These are phyloP conservation scores for Acanthamoeba culbertsoni DNA, from an alignment of 208 protist genomes.

Conservation along the genomic window DNA sequence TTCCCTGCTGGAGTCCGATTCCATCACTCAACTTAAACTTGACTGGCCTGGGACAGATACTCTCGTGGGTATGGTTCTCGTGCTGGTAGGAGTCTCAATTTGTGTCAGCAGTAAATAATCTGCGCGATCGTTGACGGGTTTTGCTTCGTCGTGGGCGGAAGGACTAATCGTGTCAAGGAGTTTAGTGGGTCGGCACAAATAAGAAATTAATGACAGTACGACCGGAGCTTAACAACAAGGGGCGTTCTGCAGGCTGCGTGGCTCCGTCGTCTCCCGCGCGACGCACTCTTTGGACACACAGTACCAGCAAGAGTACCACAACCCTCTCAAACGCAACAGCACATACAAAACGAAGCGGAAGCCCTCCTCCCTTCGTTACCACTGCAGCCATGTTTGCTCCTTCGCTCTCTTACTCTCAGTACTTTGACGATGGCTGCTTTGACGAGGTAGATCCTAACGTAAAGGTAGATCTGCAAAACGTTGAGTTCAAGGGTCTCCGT, in stretches of 20 bases:
- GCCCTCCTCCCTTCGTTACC: background rate
- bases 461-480: background rate
- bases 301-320: too few relatives aligned
- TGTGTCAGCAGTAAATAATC: background rate
- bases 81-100: background rate
- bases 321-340: background rate
- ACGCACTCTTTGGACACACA: too few relatives aligned
- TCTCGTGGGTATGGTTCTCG: background rate
- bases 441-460: background rate
- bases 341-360: background rate
- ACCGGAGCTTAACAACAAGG: background rate
- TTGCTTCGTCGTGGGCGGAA: too few relatives aligned
- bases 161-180: too few relatives aligned
- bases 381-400: background rate
- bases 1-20: too few relatives aligned
- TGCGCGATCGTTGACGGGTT: too few relatives aligned
- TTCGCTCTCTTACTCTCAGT: background rate
- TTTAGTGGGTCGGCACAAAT: too few relatives aligned
- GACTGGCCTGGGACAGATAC: too few relatives aligned
- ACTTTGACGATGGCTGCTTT: background rate
- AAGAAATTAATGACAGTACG: too few relatives aligned
- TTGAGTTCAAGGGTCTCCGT: background rate
- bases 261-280: too few relatives aligned
- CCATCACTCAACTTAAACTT: too few relatives aligned
- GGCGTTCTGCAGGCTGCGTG: too few relatives aligned